Base-by-base conservation (phyloP, 805 yeast genomes). In the Candida easanensis region DNA sequence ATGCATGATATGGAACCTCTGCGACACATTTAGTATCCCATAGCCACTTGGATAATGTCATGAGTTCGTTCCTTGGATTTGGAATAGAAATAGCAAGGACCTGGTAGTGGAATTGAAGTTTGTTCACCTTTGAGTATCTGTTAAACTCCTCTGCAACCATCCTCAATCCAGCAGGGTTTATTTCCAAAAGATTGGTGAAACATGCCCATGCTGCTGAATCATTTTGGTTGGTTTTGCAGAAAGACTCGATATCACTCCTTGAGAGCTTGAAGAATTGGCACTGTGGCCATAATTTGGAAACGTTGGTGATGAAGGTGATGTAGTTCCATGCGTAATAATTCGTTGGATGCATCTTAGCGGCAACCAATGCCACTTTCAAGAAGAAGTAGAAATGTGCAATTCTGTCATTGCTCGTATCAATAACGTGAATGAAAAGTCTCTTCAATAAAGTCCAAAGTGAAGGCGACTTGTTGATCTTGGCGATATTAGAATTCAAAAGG, bases 311-410 rank as follows among this genome's bases (percentile, higher is more conserved):
- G 63, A 68, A 67, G 22, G 62, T 53, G 9, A 59, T 37, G n/a
- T 67, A 58, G 41, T 62, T 60, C 71, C 73, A 69, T 6, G 71
- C 61, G 41, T 69, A 69, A 40, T 67, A 69, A 42, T 69, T 69
- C 0, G 68, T 57, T 16, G 54, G 48, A 45, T 69, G 74, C 4
- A 54, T 39, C 9, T 46, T 45, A 1, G 64, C 70, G 1, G 72
- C 60, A 5, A 33, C 35, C 2, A 60, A 17, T 10, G 63, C 53
- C 0, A 61, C 50, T 1, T 45, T 19, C 6, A 51, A 30, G 33
- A 54, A 56, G 43, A 53, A 48, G 2, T 10, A 4, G 2, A 9
- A 4, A 5, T 21, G 18, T 16, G 45, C 1, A 50, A 8, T 10
- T 31, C 30, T 9, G 21, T 13, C 5, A 34, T 3, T 14, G 19